A percentile compares a stretch with the other conserved stretches of the same genome.
Evolutionary conservation across 495 filamentous ascomycete species (phyloP).

Genomic region (Cercophora sp.): DNA sequence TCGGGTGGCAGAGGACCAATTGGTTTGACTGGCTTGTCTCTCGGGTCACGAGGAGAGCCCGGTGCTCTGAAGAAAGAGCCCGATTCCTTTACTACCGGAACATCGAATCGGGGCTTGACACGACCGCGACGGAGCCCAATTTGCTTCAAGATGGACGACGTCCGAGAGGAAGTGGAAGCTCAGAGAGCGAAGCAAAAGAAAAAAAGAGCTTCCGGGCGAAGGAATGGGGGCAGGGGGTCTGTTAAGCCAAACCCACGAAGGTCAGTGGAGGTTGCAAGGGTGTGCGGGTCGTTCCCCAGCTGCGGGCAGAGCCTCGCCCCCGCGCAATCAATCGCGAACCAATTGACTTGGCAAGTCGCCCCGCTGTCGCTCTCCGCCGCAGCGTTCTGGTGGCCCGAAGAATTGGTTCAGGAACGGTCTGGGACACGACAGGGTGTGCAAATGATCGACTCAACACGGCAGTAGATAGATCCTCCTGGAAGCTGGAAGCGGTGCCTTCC

Average conservation of each 20-base stretch:
- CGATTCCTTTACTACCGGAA: constrained; percentile 2
- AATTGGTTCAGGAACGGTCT: not conserved
- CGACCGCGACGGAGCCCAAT: not conserved
- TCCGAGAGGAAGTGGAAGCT: not conserved
- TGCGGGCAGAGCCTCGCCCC: constrained; percentile 3
- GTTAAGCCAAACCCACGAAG: not conserved
- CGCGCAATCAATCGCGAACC: not conserved
- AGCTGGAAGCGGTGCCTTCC: not conserved
- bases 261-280: not conserved
- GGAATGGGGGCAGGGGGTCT: not conserved
- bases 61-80: constrained; percentile 7
- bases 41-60: constrained; percentile 1
- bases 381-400: not conserved
- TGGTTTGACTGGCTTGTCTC: constrained; percentile 6
- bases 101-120: not conserved
- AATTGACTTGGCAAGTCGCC: not conserved
- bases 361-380: not conserved
- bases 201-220: not conserved
- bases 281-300: not conserved
- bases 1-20: constrained; percentile 10
- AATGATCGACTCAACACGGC: too few relatives aligned
- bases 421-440: not conserved
- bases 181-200: too few relatives aligned
- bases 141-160: too few relatives aligned
- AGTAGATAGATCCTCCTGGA: not conserved